Conservation (phyloP, 176 grass and related monocot species). For the Phoenix dactylifera region DNA sequence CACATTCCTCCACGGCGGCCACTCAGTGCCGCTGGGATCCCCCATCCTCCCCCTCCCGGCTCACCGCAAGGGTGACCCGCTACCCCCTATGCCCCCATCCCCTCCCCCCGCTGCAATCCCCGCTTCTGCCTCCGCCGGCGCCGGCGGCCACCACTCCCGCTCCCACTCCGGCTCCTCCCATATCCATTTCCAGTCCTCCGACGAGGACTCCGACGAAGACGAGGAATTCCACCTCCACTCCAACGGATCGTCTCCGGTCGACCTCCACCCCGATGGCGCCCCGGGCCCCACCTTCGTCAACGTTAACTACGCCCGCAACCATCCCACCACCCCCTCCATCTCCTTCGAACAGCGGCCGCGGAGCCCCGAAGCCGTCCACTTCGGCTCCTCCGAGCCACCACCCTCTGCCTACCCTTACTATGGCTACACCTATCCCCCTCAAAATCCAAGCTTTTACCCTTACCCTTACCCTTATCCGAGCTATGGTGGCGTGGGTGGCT, state of each 20-base stretch:
- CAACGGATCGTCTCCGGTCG: slow-evolving; percentile 3
- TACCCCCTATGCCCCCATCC: slow-evolving; percentile 25
- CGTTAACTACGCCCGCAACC: slow-evolving; percentile 29
- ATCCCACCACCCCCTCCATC: slow-evolving; percentile 10
- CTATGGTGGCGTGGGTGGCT: slow-evolving; percentile 10
- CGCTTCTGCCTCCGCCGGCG: slow-evolving; percentile 17
- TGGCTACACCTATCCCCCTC: neutral
- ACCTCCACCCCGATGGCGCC: neutral
- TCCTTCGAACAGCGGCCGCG: slow-evolving; percentile 17
- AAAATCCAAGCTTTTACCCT: slow-evolving; percentile 26
- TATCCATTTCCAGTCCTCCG: slow-evolving; percentile 16
- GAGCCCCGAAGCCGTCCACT: slow-evolving; percentile 1
- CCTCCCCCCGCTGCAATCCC: neutral
- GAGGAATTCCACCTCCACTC: neutral
- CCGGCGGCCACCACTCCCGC: neutral
- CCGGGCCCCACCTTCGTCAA: slow-evolving; percentile 10
- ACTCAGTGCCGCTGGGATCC: slow-evolving; percentile 29
- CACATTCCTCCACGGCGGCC: slow-evolving; percentile 42
- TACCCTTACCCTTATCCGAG: slow-evolving; percentile 21
- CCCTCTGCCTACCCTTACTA: slow-evolving; percentile 10
- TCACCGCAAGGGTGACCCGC: slow-evolving; percentile 54
- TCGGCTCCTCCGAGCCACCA: neutral
- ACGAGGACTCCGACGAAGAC: slow-evolving; percentile 4
- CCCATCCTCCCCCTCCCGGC: slow-evolving; percentile 49
- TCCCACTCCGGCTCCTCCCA: slow-evolving; percentile 22